Evolutionary conservation across 306 rosid genomes (phyloP), one percentile per base, ranked within the genome.

Genomic region (Prunus campanulata): DNA sequence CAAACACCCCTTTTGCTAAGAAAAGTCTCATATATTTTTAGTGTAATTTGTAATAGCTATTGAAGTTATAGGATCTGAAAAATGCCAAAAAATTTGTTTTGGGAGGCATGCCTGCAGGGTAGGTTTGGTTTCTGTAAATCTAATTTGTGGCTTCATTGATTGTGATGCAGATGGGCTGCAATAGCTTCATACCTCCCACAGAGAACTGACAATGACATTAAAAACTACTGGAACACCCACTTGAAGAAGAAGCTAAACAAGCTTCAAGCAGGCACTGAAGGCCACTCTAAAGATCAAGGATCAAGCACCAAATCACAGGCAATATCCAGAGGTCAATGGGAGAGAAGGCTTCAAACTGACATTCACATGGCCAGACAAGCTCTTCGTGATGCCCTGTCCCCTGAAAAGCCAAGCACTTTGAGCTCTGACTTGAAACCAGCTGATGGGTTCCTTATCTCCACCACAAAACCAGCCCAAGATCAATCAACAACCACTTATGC

Each of bases 131-230:
- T 30, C 22, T 32, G 61, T 59, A 75, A 50, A 42, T 15, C 77
- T 77, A 61, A 83, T 65, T 69, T 52, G 39, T 56, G 55, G 56
- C 35, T 3, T 67, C 61, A 71, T 85, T 82, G 66, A 75, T 56
- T 79, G 39, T 55, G 61, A 20, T 74, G 68, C 87, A 95, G 98
- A 82, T 95, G 98, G 98, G 98, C 98, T 42, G 97, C 98, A 11
- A 95, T 95, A 82, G 98, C 98, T 72, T 89, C 98, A 30, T 95
- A 95, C 83, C 97, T 95, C 69, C 97, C 98, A 9, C 92, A 95
- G 70, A 92, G 98, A 87, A 95, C 98, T 54, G 98, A 95, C 46
- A 95, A 95, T 47, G 98, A 95, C 84, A 95, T 95, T 24, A 95
- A 95, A 51, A 95, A 95, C 85, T 87, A 95, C 52, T 95, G 98